These are phyloP conservation scores for Pseudodiploospora longispora DNA, from an alignment of 2,329 filamentous ascomycete species.

Conservation along the genomic window DNA sequence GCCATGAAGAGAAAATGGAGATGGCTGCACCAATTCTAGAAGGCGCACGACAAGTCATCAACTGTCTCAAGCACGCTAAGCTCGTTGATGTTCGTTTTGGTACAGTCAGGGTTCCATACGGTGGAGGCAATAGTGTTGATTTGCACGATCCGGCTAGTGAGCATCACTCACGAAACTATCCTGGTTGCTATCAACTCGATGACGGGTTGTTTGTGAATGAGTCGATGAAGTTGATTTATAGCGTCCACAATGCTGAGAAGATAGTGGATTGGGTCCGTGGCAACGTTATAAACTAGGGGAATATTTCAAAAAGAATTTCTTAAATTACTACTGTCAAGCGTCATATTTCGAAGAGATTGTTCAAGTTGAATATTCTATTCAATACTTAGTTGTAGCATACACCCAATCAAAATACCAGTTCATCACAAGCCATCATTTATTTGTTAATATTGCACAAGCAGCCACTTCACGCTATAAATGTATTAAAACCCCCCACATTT, in stretches of 20 bases:
- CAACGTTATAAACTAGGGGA: background rate
- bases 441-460: no score
- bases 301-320: no score
- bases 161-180: background rate
- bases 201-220: constrained; percentile 2
- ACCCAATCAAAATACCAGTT: no score
- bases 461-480: no score
- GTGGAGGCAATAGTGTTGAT: background rate
- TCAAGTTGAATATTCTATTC: no score
- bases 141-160: constrained; percentile 1
- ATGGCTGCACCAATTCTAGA: background rate
- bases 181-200: background rate
- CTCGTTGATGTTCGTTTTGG: constrained; percentile 4
- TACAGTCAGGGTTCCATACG: constrained; percentile 2
- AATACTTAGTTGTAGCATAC: no score
- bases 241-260: background rate
- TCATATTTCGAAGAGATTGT: no score
- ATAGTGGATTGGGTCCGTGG: background rate
- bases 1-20: background rate
- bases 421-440: no score
- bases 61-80: background rate
- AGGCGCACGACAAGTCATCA: background rate
- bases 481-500: no score
- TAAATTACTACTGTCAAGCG: no score
- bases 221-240: constrained; percentile 1